Evolutionary conservation across 345 rosid genomes (phyloP), one percentile per base, ranked within the genome.

Genomic region (Lepidium didymum): DNA sequence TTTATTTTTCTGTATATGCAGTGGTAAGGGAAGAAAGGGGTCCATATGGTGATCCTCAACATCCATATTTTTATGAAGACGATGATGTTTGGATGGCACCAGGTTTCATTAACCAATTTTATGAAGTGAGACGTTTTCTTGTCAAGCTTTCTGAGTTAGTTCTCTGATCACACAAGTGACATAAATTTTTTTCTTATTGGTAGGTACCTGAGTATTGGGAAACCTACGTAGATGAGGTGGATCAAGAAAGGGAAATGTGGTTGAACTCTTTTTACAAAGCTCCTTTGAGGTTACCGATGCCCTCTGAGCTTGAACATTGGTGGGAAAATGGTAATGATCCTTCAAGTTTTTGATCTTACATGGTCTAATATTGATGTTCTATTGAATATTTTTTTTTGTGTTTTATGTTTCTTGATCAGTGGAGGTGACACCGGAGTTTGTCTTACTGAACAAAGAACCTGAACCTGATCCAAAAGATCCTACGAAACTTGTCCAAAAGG

Each of bases 81-180:
- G 98, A 92, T 63, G 96, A 92, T 64, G 95, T 79, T 67, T 92
- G 98, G 98, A 92, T 90, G 98, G 98, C 95, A 4, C 98, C 98
- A 0, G 98, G 98, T 67, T 92, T 92, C 78, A 81, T 87, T 70
- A 87, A 92, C 74, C 96, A 92, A 70, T 92, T 92, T 77, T 85
- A 90, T 9, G 96, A 87, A 54, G 96, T 85, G 78, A 45, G 83
- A 79, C 45, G 35, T 53, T 35, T 33, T 62, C 68, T 33, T 59
- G 25, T 43, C 58, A 40, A 31, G 34, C 54, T 62, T 62, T 47
- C 31, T 3, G 60, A 75, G 69, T 66, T 43, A 45, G 40, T 57
- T 71, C 51, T 50, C n/a, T 54, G 37, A 41, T 62, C 42, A 59
- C 60, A 38, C 13, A 45, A 54, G 23, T 51, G 58, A 54, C 38